Conservation (phyloP, 1,284 basidiomycete species). For the Pascua guehoae region DNA sequence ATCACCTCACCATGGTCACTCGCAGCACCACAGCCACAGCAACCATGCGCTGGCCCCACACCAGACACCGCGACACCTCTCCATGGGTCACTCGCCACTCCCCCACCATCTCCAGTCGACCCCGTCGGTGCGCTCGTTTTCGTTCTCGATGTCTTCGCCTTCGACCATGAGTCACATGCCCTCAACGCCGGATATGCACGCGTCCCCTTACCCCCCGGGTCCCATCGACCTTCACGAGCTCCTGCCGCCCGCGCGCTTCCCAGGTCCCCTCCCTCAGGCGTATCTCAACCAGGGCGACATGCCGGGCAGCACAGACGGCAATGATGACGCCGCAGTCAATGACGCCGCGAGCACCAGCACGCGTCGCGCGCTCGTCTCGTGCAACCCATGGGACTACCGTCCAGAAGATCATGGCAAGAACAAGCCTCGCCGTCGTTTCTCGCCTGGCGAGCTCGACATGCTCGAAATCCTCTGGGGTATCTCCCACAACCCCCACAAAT, state of each 20-base stretch:
- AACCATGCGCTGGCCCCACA: neutral
- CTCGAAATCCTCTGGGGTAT: slow-evolving; percentile 24
- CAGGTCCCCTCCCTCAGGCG: slow-evolving; percentile 17
- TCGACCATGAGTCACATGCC: slow-evolving; percentile 21
- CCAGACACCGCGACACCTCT: slow-evolving; percentile 4
- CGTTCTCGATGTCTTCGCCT: slow-evolving; percentile 16
- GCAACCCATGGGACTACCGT: slow-evolving; percentile 25
- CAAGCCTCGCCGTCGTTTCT: slow-evolving; percentile 23
- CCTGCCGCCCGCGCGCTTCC: slow-evolving; percentile 17
- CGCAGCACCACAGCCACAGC: neutral
- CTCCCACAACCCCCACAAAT: slow-evolving; percentile 24
- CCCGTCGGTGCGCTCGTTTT: slow-evolving; percentile 8
- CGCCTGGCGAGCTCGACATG: slow-evolving; percentile 23
- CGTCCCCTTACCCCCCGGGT: slow-evolving; percentile 16
- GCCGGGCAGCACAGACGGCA: slow-evolving; percentile 8
- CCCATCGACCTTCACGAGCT: slow-evolving; percentile 20
- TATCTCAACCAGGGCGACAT: slow-evolving; percentile 21
- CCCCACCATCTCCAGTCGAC: slow-evolving; percentile 13
- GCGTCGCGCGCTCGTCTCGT: slow-evolving; percentile 16
- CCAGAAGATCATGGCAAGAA: slow-evolving; percentile 23
- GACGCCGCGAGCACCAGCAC: slow-evolving; percentile 2
- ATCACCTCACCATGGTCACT: slow-evolving; percentile 2
- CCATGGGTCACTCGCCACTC: slow-evolving; percentile 6
- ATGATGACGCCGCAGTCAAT: slow-evolving; percentile 1
- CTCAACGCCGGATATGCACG: slow-evolving; percentile 16